Conservation (phyloP, 2,329 filamentous ascomycete species). For the Fusarium buharicum region DNA sequence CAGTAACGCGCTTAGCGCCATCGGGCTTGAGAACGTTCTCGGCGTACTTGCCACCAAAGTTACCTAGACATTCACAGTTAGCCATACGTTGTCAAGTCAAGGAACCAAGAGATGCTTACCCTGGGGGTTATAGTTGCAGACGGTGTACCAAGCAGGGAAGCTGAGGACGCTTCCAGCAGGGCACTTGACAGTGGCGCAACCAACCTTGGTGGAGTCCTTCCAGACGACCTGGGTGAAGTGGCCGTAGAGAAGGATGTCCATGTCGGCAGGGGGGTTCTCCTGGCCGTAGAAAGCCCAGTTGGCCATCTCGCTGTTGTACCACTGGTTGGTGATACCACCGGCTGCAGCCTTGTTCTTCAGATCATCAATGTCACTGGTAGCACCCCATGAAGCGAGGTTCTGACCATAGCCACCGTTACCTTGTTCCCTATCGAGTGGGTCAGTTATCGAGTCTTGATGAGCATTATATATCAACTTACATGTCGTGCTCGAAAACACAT, state of each 20-base stretch:
- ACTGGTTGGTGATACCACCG: constrained; percentile 79
- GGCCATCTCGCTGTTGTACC: constrained; percentile 85
- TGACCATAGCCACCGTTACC: constrained; percentile 81
- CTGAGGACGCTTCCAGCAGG: constrained; percentile 57
- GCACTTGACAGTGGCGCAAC: constrained; percentile 77
- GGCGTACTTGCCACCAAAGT: constrained; percentile 62
- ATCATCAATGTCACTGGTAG: constrained; percentile 51
- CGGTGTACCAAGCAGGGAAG: constrained; percentile 76
- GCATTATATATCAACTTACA: constrained; percentile 61
- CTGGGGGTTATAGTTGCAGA: constrained; percentile 85
- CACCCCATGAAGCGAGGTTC: constrained; percentile 80
- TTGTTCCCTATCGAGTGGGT: constrained; percentile 57
- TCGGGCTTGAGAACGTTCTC: constrained; percentile 59
- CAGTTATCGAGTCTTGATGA: constrained; percentile 38
- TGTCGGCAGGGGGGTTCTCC: constrained; percentile 65
- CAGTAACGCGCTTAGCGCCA: constrained; percentile 38
- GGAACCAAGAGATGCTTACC: constrained; percentile 63
- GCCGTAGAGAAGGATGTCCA: constrained; percentile 73
- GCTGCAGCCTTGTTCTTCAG: constrained; percentile 66
- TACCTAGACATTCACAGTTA: constrained; percentile 53
- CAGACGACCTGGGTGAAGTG: constrained; percentile 59
- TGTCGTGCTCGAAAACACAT: constrained; percentile 81
- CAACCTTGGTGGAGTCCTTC: constrained; percentile 52
- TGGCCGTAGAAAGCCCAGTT: constrained; percentile 70
- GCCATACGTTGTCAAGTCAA: background rate